Base-by-base conservation (phyloP, 1,139 yeast species). In the Hyphopichia fennica region DNA sequence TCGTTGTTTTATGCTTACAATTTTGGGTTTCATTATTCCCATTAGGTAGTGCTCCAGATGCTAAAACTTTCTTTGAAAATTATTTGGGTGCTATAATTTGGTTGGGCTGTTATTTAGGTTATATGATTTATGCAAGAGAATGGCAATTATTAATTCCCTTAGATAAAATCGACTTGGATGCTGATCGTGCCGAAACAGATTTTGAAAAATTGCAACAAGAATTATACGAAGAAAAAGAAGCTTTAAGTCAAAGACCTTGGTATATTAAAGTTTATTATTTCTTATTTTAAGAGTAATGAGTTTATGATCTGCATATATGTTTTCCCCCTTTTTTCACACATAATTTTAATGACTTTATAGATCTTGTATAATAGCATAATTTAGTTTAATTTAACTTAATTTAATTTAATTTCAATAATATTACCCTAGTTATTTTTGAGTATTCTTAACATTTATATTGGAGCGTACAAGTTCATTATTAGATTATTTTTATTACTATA, bases 11-110 rank as follows among this genome's bases (percentile, higher is more conserved):
- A 45, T 58, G 63, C 10, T 62, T 71, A 42, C 75, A 71, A 52
- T 71, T 72, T 50, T 72, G 77, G 77, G 57, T 63, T 18, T 62
- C 75, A 3, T 57, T 71, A 40, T 71, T 50, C 52, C 77, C 77
- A 10, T 48, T 69, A 32, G 66, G 67, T 8, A 27, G 45, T 14
- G 43, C 49, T 30, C 76, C 77, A 20, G 41, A 57, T 34, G 68
- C 69, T 0, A 39, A 30, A 13, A 53, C 42, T 4, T 69, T 67
- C 47, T 69, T 69, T 53, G 49, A 68, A 45, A 63, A 65, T 39
- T 67, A 67, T 52, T 54, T 67, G 47, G 72, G 67, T 14, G 66
- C 65, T 13, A 62, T 67, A 25, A 60, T 68, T 35, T 64, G 66
- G 35, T 38, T 65, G 23, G 65, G 47, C 4, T 65, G 63, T 43